phyloP scores from a whole-genome alignment of 2,329 filamentous ascomycete species.

The Colletotrichum brevisporum region DNA sequence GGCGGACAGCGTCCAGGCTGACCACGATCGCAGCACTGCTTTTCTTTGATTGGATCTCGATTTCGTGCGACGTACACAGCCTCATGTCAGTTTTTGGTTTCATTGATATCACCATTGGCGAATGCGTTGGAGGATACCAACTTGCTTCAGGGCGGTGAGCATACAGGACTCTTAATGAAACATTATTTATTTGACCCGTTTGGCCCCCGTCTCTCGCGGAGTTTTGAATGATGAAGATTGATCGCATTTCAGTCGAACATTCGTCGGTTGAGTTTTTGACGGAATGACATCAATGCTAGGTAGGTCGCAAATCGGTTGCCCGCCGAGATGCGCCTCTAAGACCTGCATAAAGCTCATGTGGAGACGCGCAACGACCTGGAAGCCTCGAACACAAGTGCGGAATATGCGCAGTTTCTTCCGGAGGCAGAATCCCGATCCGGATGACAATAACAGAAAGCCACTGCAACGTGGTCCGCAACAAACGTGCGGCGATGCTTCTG shows the following conservation, averaged over 20 bases:
- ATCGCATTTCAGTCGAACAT: no score
- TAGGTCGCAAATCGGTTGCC: neutral
- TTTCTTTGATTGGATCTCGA: slow-evolving; percentile 12
- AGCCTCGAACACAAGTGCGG: slow-evolving; percentile 27
- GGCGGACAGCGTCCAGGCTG: slow-evolving; percentile 21
- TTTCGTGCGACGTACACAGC: slow-evolving; percentile 19
- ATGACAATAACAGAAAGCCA: neutral
- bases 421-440: slow-evolving; percentile 7
- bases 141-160: slow-evolving; percentile 20
- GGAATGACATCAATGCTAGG: neutral
- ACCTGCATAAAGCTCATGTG: slow-evolving; percentile 12
- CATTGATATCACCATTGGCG: slow-evolving; percentile 1
- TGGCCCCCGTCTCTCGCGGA: neutral
- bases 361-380: slow-evolving; percentile 1
- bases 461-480: neutral
- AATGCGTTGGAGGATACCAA: slow-evolving; percentile 35
- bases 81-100: slow-evolving; percentile 16
- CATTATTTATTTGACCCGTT: slow-evolving; percentile 2
- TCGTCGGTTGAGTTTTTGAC: neutral
- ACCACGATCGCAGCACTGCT: slow-evolving; percentile 14
- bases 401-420: slow-evolving; percentile 14
- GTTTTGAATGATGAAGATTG: neutral
- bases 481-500: neutral
- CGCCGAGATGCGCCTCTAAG: slow-evolving; percentile 17
- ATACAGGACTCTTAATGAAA: slow-evolving; percentile 27